Evolutionary conservation across 805 yeast species (phyloP), one percentile per base, ranked within the genome.

Genomic region (Monosporozyma aquatica): DNA sequence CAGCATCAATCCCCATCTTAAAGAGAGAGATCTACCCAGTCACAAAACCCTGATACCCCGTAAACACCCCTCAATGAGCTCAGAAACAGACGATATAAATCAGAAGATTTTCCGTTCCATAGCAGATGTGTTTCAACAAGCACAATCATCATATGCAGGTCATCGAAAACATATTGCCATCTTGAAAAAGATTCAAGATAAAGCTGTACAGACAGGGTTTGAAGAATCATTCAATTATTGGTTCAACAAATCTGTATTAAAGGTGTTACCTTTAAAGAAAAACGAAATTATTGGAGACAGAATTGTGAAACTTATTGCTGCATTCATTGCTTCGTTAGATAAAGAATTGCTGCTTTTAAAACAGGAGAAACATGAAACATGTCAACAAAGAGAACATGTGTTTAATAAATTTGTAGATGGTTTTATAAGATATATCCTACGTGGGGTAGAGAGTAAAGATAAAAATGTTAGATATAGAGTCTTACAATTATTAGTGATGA

Each of bases 391-490:
- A 1, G 75, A 69, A 2, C 69, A 65, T 15, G 55, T 68, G 4
- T 70, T 74, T 36, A 57, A 74, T 2, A 63, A 69, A 17, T 83
- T 87, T 53, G 71, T 82, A 10, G 79, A 78, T 43, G 65, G 64
- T 43, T 59, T 87, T 23, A 70, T 86, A 2, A 69, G 75, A 17
- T 90, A 84, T 59, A 62, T 87, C 28, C 61, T 83, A n/a, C 69
- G 79, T 45, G 97, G 97, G 1, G 70, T 83, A 1, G 85, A 80
- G 47, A 82, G 95, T 10, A 75, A 75, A 50, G 82, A 84, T 55
- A 78, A 75, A 53, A 75, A 72, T 44, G 96, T 90, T 1, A 66
- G 98, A 38, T 87, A 73, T 60, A 70, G 97, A 46, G 82, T 78
- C 7, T 80, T 83, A 29, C 95, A 86, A 55, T 65, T 86, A 22